Base-by-base conservation (phyloP, 2,329 filamentous ascomycete genomes). In the Apiospora rasikravindrae region DNA sequence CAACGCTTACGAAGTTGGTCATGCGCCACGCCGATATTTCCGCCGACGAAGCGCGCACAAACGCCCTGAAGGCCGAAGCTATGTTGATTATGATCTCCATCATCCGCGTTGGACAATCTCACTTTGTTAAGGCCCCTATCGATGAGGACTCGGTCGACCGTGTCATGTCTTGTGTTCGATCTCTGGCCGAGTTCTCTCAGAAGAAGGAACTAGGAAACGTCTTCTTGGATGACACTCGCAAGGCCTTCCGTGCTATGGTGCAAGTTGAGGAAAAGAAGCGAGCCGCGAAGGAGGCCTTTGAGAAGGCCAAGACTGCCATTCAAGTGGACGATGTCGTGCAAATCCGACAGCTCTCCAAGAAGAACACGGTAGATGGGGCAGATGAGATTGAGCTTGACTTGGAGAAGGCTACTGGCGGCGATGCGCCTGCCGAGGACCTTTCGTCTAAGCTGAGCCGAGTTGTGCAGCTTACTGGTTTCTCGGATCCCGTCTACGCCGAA, bases 41-140 rank as follows among this genome's bases (percentile, higher is more conserved):
- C 1, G 86, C 92, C 33, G 96, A 98, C 78, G 84, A 88, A 61
- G 93, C 94, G 61, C 92, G 96, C 51, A 98, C 96, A 42, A 99
- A 99, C 78, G 95, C 96, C 42, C 89, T 99, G 37, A 93, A 94
- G 69, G 96, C 96, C 4, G 96, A 99, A 83, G 96, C 96, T 64
- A 99, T 99, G 96, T 89, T 99, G 70, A 98, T 99, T 81, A 98
- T 98, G 95, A 98, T 99, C 77, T 98, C 96, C 6, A 97, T 99
- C 77, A 94, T 99, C 76, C 95, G 96, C 69, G 96, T 98, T 73
- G 96, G 96, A 53, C 96, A 99, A 84, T 98, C 96, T n/a, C 94
- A 98, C 75, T 99, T 99, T 77, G 96, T 97, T 80, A 98, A 98
- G 86, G 93, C 94, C 1, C 94, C 95, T 2, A 98, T 99, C 75